Conservation (phyloP, 75 land plant species). For the Pseudotsuga menziesii region DNA sequence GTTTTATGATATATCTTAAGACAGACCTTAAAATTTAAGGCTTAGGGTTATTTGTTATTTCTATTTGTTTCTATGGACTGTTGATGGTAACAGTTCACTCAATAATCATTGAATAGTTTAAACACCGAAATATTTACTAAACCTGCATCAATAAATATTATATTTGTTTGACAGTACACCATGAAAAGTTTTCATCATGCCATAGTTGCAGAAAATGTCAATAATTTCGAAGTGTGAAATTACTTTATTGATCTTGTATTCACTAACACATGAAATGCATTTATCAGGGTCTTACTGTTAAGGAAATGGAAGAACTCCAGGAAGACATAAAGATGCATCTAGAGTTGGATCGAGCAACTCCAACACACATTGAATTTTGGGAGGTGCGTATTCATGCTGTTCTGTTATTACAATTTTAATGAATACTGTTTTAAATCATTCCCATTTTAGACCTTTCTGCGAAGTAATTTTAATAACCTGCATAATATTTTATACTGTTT, state of each 20-base stretch:
- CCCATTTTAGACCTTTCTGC: neutral
- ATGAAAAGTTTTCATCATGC: neutral
- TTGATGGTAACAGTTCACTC: neutral
- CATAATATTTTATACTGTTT: no score
- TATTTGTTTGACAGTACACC: neutral
- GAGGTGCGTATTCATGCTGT: slow-evolving; percentile 41
- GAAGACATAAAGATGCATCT: slow-evolving; percentile 94
- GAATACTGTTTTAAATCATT: neutral
- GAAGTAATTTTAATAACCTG: no score
- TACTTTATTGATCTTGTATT: neutral
- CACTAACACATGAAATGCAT: neutral
- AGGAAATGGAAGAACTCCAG: slow-evolving; percentile 97
- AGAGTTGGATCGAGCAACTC: slow-evolving; percentile 83
- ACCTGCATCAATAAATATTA: neutral
- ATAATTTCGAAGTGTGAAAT: neutral
- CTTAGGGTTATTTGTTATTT: neutral
- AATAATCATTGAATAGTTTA: neutral
- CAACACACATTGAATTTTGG: slow-evolving; percentile 89
- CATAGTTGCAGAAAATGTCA: neutral
- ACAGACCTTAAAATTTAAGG: neutral
- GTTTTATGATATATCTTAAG: neutral
- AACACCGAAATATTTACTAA: neutral
- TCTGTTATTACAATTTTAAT: neutral
- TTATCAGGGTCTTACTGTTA: slow-evolving; percentile 90
- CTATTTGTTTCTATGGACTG: neutral